Evolutionary conservation across 371 early-diverging fungal genomes (phyloP).

Genomic region (Lichtheimia ramosa): DNA sequence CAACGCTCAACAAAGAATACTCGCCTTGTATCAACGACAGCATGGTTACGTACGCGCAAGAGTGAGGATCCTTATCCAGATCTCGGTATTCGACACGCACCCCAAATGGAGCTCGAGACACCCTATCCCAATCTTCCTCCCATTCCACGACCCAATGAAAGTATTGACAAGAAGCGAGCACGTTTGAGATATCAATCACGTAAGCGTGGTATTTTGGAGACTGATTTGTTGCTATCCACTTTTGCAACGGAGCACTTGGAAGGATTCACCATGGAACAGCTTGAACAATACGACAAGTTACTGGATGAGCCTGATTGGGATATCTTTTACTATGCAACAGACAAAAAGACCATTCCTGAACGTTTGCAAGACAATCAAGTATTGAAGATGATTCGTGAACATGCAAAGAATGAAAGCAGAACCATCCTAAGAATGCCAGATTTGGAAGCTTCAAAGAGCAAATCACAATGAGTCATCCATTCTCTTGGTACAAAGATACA

Average conservation of each 20-base stretch:
- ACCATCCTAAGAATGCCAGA: slow-evolving; percentile 77
- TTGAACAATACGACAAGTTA: slow-evolving; percentile 79
- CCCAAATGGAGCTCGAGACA: slow-evolving; percentile 42
- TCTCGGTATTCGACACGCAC: slow-evolving; percentile 46
- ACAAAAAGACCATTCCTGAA: slow-evolving; percentile 67
- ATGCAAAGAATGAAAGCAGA: slow-evolving; percentile 70
- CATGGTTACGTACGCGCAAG: neutral
- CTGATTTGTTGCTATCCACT: slow-evolving; percentile 87
- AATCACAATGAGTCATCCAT: no score
- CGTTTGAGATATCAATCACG: slow-evolving; percentile 88
- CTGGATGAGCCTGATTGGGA: slow-evolving; percentile 96
- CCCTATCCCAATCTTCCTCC: slow-evolving; percentile 66
- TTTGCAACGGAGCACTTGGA: slow-evolving; percentile 74
- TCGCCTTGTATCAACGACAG: neutral
- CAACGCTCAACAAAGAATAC: no score
- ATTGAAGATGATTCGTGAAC: slow-evolving; percentile 61
- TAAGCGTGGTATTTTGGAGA: slow-evolving; percentile 95
- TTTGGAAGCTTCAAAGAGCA: slow-evolving; percentile 35
- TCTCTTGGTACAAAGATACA: no score
- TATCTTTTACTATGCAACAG: slow-evolving; percentile 90
- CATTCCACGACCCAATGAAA: slow-evolving; percentile 63
- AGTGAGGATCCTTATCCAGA: slow-evolving; percentile 45
- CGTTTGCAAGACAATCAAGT: slow-evolving; percentile 51
- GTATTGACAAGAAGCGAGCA: slow-evolving; percentile 68
- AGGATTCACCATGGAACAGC: slow-evolving; percentile 52